Evolutionary conservation across 495 filamentous ascomycete genomes (phyloP).

Genomic region (Evernia prunastri): DNA sequence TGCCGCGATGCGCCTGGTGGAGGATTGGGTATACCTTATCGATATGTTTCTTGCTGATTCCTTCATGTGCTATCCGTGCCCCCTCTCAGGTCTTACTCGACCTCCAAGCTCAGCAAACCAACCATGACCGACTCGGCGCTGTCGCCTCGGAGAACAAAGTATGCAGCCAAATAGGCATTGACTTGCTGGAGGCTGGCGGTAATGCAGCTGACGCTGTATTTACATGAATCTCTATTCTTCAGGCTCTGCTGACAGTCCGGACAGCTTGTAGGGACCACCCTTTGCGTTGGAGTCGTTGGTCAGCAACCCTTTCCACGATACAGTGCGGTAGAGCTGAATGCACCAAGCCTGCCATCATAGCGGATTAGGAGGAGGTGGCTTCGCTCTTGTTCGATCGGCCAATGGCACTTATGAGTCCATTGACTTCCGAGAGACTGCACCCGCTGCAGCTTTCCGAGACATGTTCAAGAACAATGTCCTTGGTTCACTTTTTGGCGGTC

Average conservation of each 20-base stretch:
- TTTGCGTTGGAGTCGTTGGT: slow-evolving; percentile 70
- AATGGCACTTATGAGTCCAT: slow-evolving; percentile 58
- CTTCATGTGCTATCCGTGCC: not conserved
- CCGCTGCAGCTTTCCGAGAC: slow-evolving; percentile 63
- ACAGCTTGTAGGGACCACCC: slow-evolving; percentile 58
- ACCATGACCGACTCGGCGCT: slow-evolving; percentile 48
- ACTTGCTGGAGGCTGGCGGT: slow-evolving; percentile 63
- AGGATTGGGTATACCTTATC: not conserved
- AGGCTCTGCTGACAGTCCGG: not conserved
- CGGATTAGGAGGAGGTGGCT: slow-evolving; percentile 80
- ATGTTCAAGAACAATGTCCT: slow-evolving; percentile 64
- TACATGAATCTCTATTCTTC: not conserved
- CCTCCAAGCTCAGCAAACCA: not conserved
- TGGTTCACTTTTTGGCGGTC: slow-evolving; percentile 48
- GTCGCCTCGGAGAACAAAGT: slow-evolving; percentile 68
- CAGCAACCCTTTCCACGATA: slow-evolving; percentile 15
- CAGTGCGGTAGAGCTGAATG: slow-evolving; percentile 16
- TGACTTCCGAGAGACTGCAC: slow-evolving; percentile 82
- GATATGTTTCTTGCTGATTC: not conserved
- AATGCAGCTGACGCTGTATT: slow-evolving; percentile 67
- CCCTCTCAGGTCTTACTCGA: slow-evolving; percentile 5
- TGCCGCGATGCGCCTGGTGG: not conserved
- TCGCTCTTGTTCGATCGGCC: slow-evolving; percentile 55
- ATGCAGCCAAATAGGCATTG: slow-evolving; percentile 70
- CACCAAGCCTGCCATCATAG: slow-evolving; percentile 56